Evolutionary conservation across 1,139 yeast genomes (phyloP), one percentile per base, ranked within the genome.

Genomic region (Saccharomyces hybrid): DNA sequence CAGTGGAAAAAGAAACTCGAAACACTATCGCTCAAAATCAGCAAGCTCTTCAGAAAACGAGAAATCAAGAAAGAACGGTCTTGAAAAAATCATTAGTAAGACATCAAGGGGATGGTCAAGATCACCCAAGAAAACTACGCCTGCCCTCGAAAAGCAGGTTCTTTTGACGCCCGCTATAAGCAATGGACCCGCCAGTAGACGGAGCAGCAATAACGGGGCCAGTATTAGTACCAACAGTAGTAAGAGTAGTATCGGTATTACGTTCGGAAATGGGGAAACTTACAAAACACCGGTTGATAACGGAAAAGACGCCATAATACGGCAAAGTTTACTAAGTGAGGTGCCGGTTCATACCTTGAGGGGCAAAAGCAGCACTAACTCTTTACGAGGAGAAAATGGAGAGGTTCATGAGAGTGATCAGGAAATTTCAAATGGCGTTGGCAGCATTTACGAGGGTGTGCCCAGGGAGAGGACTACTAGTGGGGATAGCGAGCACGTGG

Each of bases 61-160:
- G 38, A 52, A 51, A 23, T 55, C 59, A 23, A 51, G 58, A 32
- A 51, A 53, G 51, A 58, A 55, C 31, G 55, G 57, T 32, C 57
- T 64, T 19, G 67, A 61, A 44, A 60, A 60, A 52, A 62, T 63
- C 25, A 53, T 62, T 3, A 59, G 56, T 28, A 60, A 57, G 34
- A 62, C 57, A 38, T 54, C 64, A 1, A 63, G 58, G 42, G 55
- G 55, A 46, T 59, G 62, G 60, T 59, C 65, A 1, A 58, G 54
- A 44, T 58, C 66, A 14, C 62, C 65, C 8, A 52, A 52, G 7
- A 46, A 49, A 38, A 42, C 9, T 19, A 38, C 25, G 25, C 44
- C 23, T 42, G 42, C 44, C 2, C 25, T 23, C 7, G 42, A 52
- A 19, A 31, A 46, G 13, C 52, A 28, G 41, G 34, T 42, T 4